Conservation (phyloP, 1,284 basidiomycete genomes). For the Mycena sp. region DNA sequence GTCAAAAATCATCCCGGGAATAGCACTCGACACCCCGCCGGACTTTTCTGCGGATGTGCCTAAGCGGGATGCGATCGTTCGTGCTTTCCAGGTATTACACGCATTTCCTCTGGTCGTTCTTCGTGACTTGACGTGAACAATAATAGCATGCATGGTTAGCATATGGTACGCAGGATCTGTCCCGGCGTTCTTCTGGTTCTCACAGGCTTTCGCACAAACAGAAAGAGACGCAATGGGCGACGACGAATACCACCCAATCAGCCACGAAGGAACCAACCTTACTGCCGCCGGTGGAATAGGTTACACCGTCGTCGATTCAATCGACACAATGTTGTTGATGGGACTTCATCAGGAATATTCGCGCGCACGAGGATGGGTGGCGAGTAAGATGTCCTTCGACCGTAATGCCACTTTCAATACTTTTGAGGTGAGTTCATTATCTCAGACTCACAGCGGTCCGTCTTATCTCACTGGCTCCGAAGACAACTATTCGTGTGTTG, state of each 20-base stretch:
- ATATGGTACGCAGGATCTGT: slow-evolving; percentile 24
- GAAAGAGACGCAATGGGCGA: slow-evolving; percentile 89
- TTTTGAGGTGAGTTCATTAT: slow-evolving; percentile 90
- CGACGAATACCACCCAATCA: slow-evolving; percentile 91
- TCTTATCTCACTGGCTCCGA: background rate
- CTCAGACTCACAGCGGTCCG: background rate
- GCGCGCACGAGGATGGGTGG: slow-evolving; percentile 85
- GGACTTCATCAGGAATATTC: slow-evolving; percentile 83
- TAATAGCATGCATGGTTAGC: slow-evolving; percentile 73
- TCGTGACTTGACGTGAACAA: background rate
- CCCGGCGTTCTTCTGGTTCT: background rate
- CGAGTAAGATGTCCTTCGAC: slow-evolving; percentile 77
- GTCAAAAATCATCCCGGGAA: slow-evolving; percentile 10
- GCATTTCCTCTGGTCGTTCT: background rate
- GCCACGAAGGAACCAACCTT: slow-evolving; percentile 77
- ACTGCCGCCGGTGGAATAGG: slow-evolving; percentile 83
- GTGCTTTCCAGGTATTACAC: slow-evolving; percentile 26
- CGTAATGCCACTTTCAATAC: slow-evolving; percentile 87
- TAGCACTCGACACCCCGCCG: background rate
- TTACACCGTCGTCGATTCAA: slow-evolving; percentile 84
- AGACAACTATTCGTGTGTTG: slow-evolving; percentile 70
- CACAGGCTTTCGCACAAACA: slow-evolving; percentile 43
- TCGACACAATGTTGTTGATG: slow-evolving; percentile 92
- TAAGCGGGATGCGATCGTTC: slow-evolving; percentile 29
- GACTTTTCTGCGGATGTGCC: slow-evolving; percentile 22